A percentile compares a stretch with the other conserved stretches of the same genome.
Evolutionary conservation across 148 eudicot species (phyloP).

Genomic region (Camellia lanceoleosa): DNA sequence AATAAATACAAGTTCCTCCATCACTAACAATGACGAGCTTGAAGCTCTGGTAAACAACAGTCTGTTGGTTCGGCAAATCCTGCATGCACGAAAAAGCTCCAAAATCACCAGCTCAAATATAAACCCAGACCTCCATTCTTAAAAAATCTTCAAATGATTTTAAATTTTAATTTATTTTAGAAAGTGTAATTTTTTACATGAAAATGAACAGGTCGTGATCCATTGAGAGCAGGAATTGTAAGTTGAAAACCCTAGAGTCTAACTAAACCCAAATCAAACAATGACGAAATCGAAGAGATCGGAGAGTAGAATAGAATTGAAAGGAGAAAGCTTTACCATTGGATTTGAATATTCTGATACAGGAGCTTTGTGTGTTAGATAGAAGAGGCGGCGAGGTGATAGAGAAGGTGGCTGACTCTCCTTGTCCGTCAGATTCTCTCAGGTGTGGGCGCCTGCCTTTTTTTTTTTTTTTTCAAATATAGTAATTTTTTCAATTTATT

Average conservation of each 20-base stretch:
- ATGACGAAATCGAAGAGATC: slow-evolving; percentile 1
- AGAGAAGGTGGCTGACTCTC: not conserved
- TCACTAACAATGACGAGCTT: slow-evolving; percentile 35
- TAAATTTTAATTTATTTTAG: not conserved
- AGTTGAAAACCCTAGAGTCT: not conserved
- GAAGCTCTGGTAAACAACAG: slow-evolving; percentile 33
- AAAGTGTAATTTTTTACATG: not conserved
- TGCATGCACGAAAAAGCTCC: not conserved
- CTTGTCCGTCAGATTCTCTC: too few species aligned
- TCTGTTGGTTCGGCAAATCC: slow-evolving; percentile 35
- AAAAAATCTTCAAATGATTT: not conserved
- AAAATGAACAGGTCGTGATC: not conserved
- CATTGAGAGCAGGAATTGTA: not conserved
- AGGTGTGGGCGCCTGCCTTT: too few species aligned
- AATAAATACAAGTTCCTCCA: slow-evolving; percentile 29
- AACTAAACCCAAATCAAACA: too few species aligned
- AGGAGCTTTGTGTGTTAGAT: not conserved
- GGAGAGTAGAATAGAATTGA: not conserved
- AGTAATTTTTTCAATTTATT: too few species aligned
- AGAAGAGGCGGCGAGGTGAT: not conserved
- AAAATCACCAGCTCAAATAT: not conserved
- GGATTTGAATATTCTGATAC: not conserved
- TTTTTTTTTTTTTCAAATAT: too few species aligned
- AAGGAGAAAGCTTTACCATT: not conserved
- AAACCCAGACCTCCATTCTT: not conserved